These are phyloP conservation scores for Aegilops tauschii DNA, from an alignment of 176 grass and related monocot species.

Conservation along the genomic window DNA sequence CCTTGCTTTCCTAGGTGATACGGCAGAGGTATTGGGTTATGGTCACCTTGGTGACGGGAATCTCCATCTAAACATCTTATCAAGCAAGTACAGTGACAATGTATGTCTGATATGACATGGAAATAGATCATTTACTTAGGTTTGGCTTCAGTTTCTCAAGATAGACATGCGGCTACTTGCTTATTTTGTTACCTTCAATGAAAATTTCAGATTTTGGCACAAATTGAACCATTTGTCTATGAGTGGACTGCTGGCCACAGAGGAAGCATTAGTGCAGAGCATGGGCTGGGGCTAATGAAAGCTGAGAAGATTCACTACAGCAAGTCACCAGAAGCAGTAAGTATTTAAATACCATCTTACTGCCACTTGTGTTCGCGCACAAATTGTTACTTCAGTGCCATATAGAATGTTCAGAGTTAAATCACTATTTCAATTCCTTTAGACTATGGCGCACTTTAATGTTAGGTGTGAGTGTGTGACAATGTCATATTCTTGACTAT, in stretches of 20 bases:
- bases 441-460: not conserved
- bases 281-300: slow-evolving; percentile 94
- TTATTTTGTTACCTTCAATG: slow-evolving; percentile 28
- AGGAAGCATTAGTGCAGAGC: slow-evolving; percentile 97
- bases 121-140: slow-evolving; percentile 20
- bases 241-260: slow-evolving; percentile 36
- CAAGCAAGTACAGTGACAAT: slow-evolving; percentile 67
- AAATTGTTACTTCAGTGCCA: too few relatives aligned
- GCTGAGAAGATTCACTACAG: slow-evolving; percentile 96
- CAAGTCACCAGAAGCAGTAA: slow-evolving; percentile 84
- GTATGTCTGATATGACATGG: slow-evolving; percentile 38
- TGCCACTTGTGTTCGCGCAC: not conserved
- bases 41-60: slow-evolving; percentile 98
- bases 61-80: slow-evolving; percentile 82
- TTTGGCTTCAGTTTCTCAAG: slow-evolving; percentile 18
- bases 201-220: slow-evolving; percentile 57
- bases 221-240: slow-evolving; percentile 88
- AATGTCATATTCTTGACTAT: not conserved
- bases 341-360: slow-evolving; percentile 17
- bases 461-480: not conserved
- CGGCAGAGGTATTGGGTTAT: slow-evolving; percentile 73
- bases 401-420: not conserved
- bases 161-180: not conserved
- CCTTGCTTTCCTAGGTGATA: slow-evolving; percentile 49
- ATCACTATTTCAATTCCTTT: not conserved